phyloP scores from a whole-genome alignment of 768 basidiomycete genomes.

The Pleurotus djamor region DNA sequence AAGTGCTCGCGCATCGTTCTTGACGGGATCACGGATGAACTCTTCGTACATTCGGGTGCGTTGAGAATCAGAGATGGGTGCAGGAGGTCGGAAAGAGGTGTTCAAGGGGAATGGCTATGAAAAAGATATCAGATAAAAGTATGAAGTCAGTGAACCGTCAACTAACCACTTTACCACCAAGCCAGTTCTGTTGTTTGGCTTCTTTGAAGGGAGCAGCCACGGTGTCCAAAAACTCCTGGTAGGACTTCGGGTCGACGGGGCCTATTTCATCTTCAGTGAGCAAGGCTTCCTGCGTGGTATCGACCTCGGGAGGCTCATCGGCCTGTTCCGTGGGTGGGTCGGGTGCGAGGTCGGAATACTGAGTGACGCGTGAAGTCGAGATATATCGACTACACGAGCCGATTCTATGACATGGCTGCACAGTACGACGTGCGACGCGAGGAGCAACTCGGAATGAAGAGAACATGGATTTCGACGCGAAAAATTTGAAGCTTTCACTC shows the following conservation, averaged over 20 bases:
- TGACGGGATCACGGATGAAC: conserved; percentile 56
- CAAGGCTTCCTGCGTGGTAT: conserved; percentile 2
- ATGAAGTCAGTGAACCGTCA: conserved; percentile 17
- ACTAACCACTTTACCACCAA: conserved; percentile 57
- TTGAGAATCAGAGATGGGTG: conserved; percentile 65
- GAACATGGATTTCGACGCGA: conserved; percentile 26
- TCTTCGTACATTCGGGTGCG: conserved; percentile 56
- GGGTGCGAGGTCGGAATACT: conserved; percentile 17
- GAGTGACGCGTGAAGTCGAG: conserved; percentile 17
- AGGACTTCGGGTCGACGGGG: conserved; percentile 23
- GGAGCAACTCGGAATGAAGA: conserved; percentile 27
- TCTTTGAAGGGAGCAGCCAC: conserved; percentile 40
- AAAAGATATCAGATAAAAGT: not conserved
- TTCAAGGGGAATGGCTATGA: conserved; percentile 84
- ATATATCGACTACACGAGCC: conserved; percentile 19
- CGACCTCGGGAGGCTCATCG: conserved; percentile 15
- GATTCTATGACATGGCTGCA: conserved; percentile 14
- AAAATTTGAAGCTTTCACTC: conserved; percentile 26
- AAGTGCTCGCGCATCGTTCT: conserved; percentile 56
- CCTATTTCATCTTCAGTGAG: conserved; percentile 14
- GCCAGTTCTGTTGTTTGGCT: conserved; percentile 57
- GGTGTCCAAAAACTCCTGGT: conserved; percentile 37
- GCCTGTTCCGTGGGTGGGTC: conserved; percentile 20
- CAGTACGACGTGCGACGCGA: conserved; percentile 24
- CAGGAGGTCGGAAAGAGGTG: conserved; percentile 76